Percentiles rank a stretch among this genome's conserved stretches.
These are phyloP conservation scores for Camelina sativa DNA, from an alignment of 345 rosid species.

Conservation along the genomic window DNA sequence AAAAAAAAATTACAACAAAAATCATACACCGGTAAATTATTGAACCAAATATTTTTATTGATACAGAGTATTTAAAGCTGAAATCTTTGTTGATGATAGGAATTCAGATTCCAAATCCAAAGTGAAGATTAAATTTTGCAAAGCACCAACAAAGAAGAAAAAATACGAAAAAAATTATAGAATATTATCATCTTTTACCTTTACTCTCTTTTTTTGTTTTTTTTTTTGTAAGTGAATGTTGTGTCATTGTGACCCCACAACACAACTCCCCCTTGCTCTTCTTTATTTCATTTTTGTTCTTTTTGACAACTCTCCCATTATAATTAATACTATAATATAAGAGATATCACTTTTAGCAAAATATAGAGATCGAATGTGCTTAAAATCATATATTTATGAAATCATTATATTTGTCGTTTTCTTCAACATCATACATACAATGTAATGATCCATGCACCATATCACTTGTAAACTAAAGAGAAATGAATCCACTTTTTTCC, in stretches of 20 bases:
- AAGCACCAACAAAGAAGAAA: neutral
- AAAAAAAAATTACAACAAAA: no score
- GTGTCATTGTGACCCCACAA: constrained; percentile 39
- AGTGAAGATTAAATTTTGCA: neutral
- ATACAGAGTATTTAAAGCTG: no score
- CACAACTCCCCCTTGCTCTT: neutral
- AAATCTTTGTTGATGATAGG: neutral
- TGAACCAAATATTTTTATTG: no score
- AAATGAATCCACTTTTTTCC: no score
- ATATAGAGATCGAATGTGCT: neutral
- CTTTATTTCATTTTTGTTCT: constrained; percentile 1
- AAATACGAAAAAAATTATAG: neutral
- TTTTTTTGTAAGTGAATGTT: constrained; percentile 24
- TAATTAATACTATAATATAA: neutral
- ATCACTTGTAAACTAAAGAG: no score
- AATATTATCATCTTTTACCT: constrained; percentile 11
- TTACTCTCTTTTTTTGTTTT: neutral
- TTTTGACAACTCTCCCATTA: constrained; percentile 17
- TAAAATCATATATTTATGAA: constrained; percentile 9
- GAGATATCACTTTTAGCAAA: constrained; percentile 13
- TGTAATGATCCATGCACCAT: constrained; percentile 2
- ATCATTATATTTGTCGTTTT: constrained; percentile 30
- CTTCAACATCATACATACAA: neutral
- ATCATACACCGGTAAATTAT: no score
- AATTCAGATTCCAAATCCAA: constrained; percentile 4